Evolutionary conservation across 805 yeast species (phyloP).

Genomic region (Cyberlindnera mycetangii): DNA sequence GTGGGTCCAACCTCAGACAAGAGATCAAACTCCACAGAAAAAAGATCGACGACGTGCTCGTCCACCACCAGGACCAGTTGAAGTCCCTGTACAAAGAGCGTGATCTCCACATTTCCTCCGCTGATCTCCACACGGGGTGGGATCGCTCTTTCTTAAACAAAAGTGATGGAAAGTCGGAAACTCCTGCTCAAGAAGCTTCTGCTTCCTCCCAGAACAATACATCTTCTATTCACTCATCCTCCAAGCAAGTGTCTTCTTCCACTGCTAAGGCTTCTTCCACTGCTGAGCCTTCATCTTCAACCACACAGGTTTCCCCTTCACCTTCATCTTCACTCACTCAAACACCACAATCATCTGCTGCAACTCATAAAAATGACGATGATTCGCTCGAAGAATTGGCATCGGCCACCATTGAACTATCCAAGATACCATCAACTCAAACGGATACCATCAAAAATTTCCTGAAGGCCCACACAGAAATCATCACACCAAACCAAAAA

Average conservation of each 20-base stretch:
- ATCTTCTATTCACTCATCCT: background rate
- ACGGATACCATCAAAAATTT: slow-evolving; percentile 48
- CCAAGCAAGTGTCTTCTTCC: slow-evolving; percentile 18
- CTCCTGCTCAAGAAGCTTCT: slow-evolving; percentile 16
- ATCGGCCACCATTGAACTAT: slow-evolving; percentile 40
- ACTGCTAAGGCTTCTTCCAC: slow-evolving; percentile 4
- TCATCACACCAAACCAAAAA: slow-evolving; percentile 79
- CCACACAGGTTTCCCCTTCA: slow-evolving; percentile 1
- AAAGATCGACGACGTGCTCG: slow-evolving; percentile 65
- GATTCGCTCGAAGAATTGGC: slow-evolving; percentile 17
- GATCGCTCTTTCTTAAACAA: slow-evolving; percentile 80
- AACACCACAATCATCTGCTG: background rate
- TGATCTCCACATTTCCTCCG: slow-evolving; percentile 74
- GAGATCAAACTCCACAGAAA: slow-evolving; percentile 55
- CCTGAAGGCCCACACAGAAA: slow-evolving; percentile 54
- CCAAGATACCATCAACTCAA: slow-evolving; percentile 50
- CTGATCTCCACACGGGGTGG: slow-evolving; percentile 89
- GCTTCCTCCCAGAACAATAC: background rate
- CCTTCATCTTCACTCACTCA: background rate
- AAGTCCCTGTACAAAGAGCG: slow-evolving; percentile 69
- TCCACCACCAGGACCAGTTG: slow-evolving; percentile 63
- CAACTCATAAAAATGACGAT: slow-evolving; percentile 20
- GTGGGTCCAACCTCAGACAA: slow-evolving; percentile 37
- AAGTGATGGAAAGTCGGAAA: slow-evolving; percentile 27
- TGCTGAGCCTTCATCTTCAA: background rate